Conservation (phyloP, 495 filamentous ascomycete species). For the Annulohypoxylon moriforme region DNA sequence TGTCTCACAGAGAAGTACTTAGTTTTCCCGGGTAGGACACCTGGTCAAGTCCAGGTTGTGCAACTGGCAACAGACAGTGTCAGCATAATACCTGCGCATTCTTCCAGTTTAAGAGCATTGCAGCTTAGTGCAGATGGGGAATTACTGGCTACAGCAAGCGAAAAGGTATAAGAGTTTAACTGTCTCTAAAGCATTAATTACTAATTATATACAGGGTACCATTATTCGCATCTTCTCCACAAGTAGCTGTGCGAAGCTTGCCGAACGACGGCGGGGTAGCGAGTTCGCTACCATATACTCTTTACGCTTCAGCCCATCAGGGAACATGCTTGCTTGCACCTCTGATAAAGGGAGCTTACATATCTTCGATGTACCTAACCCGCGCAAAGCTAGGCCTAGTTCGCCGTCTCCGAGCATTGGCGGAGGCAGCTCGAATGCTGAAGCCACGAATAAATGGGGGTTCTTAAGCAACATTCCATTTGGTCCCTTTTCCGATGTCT, state of each 20-base stretch:
- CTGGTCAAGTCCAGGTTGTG: slow-evolving; percentile 92
- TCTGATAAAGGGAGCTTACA: slow-evolving; percentile 96
- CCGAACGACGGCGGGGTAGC: slow-evolving; percentile 86
- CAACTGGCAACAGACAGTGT: slow-evolving; percentile 84
- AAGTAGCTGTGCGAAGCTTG: slow-evolving; percentile 78
- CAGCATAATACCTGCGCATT: slow-evolving; percentile 94
- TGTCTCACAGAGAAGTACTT: slow-evolving; percentile 77
- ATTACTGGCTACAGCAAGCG: slow-evolving; percentile 89
- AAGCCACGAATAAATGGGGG: slow-evolving; percentile 78
- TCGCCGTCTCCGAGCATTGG: slow-evolving; percentile 17
- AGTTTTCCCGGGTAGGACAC: slow-evolving; percentile 84
- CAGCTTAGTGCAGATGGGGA: slow-evolving; percentile 83
- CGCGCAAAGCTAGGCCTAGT: slow-evolving; percentile 27
- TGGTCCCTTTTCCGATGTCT: slow-evolving; percentile 87
- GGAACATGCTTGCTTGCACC: slow-evolving; percentile 85
- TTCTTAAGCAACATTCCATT: slow-evolving; percentile 80
- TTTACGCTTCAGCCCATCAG: slow-evolving; percentile 84
- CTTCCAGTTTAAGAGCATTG: slow-evolving; percentile 80
- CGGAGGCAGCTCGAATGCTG: slow-evolving; percentile 53
- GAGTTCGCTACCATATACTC: slow-evolving; percentile 90
- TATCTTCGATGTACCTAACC: slow-evolving; percentile 79
- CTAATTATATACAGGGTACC: slow-evolving; percentile 71
- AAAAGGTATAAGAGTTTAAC: slow-evolving; percentile 66
- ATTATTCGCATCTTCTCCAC: slow-evolving; percentile 86
- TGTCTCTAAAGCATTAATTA: neutral